Evolutionary conservation across 2,329 filamentous ascomycete species (phyloP), one percentile per base, ranked within the genome.

Genomic region (Penicillium sp.): DNA sequence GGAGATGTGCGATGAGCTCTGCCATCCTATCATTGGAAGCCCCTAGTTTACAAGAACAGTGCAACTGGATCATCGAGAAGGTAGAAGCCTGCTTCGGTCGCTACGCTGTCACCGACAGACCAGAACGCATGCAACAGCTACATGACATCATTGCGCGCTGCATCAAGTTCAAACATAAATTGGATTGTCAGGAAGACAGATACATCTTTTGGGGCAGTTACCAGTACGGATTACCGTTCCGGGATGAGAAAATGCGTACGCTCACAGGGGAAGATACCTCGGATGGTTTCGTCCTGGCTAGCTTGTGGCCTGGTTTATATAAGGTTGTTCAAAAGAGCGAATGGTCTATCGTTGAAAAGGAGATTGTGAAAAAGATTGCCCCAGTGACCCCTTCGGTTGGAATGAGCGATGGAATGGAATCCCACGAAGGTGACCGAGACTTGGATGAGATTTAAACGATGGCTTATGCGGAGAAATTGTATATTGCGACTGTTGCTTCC

Each of bases 1-100:
- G 67, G 68, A 56, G 62, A n/a, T 60, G 42, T 39, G 61, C 65
- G 1, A 66, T 61, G n/a, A 66, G 63, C 36, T 62, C 27, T 1
- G 65, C 55, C 6, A 10, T 53, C 0, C 15, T 59, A 19, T 50
- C 44, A 0, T 25, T 62, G 2, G 51, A 36, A 3, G 23, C 23
- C 2, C 4, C 38, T 0, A 13, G 12, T 4, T n/a, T 59, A 9
- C 13, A 43, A 9, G 6, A 10, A 19, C 35, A n/a, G 10, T 47
- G 51, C 29, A 7, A 58, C 7, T 2, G 9, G 13, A 42, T 63
- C 8, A 38, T 49, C 6, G 17, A 49, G 1, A 6, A 44, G 13
- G 27, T 58, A 4, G 56, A 63, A 21, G 7, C 8, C 2, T 23
- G 21, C 6, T 55, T 61, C 12, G 39, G 29, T 10, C 6, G 43